Evolutionary conservation across 75 land plant genomes (phyloP).

Genomic region (Cryptomeria japonica): DNA sequence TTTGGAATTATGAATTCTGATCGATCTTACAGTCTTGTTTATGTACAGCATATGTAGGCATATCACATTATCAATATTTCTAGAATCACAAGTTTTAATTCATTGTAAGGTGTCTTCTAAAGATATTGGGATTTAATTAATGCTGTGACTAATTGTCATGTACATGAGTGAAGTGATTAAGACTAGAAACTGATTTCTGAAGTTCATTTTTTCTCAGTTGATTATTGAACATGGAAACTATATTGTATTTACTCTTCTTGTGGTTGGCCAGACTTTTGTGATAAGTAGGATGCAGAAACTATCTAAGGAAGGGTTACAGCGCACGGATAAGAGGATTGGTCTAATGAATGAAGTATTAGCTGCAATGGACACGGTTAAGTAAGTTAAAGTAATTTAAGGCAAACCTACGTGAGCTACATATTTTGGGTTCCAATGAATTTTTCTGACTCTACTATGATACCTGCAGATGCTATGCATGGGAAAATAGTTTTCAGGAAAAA

Average conservation of each 20-base stretch:
- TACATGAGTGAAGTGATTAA: not conserved
- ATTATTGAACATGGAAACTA: not conserved
- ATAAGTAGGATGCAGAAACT: constrained; percentile 77
- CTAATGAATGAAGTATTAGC: constrained; percentile 92
- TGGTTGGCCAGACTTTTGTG: constrained; percentile 56
- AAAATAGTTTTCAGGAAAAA: constrained; percentile 78
- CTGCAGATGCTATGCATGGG: constrained; percentile 96
- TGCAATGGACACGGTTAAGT: constrained; percentile 97
- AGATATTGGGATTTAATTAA: not conserved
- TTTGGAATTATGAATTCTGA: not conserved
- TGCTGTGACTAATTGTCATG: not conserved
- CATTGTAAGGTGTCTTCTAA: not conserved
- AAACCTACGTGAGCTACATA: not conserved
- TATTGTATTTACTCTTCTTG: not conserved
- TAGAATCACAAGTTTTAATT: not conserved
- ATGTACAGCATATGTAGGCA: not conserved
- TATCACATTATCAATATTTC: not conserved
- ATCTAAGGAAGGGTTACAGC: constrained; percentile 84
- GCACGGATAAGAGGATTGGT: constrained; percentile 93
- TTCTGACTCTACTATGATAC: not conserved
- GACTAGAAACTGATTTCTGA: not conserved
- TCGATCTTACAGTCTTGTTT: not conserved
- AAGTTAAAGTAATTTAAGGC: constrained; percentile 17
- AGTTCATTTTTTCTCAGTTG: not conserved
- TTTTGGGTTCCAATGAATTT: not conserved